Percentiles rank a stretch among this genome's conserved stretches.
Conservation (phyloP, 441 rosid genomes). For the Syzygium syzygioides region DNA sequence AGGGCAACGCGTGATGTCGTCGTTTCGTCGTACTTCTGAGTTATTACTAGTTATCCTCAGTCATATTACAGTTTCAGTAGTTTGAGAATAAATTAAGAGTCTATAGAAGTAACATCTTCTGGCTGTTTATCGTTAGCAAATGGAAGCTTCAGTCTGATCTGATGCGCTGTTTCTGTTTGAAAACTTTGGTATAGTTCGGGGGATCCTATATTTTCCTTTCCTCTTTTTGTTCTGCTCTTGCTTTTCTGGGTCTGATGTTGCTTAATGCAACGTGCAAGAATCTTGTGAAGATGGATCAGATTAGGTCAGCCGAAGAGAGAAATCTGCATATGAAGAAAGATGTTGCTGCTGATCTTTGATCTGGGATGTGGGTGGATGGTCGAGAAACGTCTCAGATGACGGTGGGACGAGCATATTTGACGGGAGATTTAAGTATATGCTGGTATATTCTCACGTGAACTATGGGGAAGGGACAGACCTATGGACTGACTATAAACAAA, state of each 20-base stretch:
- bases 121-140: background rate
- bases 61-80: too few species aligned
- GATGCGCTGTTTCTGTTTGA: background rate
- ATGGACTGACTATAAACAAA: background rate
- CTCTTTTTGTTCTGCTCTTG: background rate
- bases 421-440: background rate
- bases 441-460: background rate
- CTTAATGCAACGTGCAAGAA: background rate
- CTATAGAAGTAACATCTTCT: background rate
- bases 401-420: background rate
- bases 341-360: background rate
- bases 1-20: background rate
- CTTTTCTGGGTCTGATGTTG: background rate
- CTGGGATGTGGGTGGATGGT: background rate
- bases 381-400: background rate
- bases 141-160: background rate
- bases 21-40: background rate
- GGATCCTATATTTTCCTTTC: background rate
- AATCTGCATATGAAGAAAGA: background rate
- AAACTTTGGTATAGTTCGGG: background rate
- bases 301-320: background rate
- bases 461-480: background rate
- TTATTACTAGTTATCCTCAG: background rate
- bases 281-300: background rate
- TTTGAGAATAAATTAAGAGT: background rate